Percentiles rank a stretch among this genome's conserved stretches.
These are phyloP conservation scores for Backusella parvicylindrica DNA, from an alignment of 192 early-diverging fungal species.

Conservation along the genomic window DNA sequence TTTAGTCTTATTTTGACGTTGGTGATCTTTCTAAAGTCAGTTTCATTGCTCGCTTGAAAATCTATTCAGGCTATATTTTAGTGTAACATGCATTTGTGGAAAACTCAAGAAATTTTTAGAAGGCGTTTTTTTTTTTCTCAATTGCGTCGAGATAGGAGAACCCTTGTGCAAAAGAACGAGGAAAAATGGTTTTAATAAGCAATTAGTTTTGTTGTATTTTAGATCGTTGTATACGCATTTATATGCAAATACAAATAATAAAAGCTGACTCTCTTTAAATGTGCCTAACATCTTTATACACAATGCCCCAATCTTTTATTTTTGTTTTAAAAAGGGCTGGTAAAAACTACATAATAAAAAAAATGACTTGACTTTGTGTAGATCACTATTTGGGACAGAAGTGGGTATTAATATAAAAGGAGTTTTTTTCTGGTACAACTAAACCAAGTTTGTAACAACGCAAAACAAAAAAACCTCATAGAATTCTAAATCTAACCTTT, in stretches of 20 bases:
- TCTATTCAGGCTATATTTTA: background rate
- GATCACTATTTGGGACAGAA: background rate
- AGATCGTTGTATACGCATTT: background rate
- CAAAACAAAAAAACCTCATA: background rate
- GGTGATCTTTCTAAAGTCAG: conserved; percentile 2
- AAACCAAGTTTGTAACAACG: background rate
- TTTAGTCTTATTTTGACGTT: background rate
- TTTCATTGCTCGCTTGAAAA: background rate
- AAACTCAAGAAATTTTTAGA: background rate
- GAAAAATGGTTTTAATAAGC: background rate
- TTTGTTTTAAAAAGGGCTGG: background rate
- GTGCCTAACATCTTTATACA: background rate
- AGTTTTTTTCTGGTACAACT: background rate
- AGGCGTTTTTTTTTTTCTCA: background rate
- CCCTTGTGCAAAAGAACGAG: background rate
- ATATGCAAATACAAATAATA: background rate
- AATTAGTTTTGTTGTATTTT: background rate
- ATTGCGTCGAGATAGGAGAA: background rate
- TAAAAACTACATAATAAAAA: background rate
- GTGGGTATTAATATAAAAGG: background rate
- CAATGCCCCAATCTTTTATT: background rate
- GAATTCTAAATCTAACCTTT: background rate
- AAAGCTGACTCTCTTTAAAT: background rate
- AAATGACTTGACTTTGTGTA: background rate
- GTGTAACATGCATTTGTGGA: background rate